Evolutionary conservation across 257 asterid genomes (phyloP).

Genomic region (Galeopsis tetrahit): DNA sequence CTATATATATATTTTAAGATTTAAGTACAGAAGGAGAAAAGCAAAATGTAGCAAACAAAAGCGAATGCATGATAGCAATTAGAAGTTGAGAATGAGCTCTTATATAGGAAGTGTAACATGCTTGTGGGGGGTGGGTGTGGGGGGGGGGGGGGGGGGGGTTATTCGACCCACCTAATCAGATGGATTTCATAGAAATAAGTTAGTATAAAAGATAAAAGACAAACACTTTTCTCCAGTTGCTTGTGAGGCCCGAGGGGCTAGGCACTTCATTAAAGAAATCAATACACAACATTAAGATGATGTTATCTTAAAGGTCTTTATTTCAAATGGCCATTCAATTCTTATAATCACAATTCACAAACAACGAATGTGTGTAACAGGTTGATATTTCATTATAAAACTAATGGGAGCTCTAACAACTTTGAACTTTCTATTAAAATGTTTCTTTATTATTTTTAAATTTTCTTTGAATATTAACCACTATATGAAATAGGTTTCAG

Average conservation of each 20-base stretch:
- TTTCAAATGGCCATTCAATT: slow-evolving; percentile 17
- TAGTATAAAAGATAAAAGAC: neutral
- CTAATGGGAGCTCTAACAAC: slow-evolving; percentile 13
- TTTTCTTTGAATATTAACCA: neutral
- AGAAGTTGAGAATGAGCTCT: neutral
- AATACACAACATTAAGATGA: slow-evolving; percentile 1
- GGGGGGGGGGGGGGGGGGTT: neutral
- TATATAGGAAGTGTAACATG: neutral
- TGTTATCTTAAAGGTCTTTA: neutral
- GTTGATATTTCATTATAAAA: neutral
- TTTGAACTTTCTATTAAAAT: neutral
- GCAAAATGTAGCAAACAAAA: neutral
- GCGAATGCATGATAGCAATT: slow-evolving; percentile 3
- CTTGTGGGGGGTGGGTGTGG: too few relatives aligned
- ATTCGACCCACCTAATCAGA: neutral
- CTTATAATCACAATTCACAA: slow-evolving; percentile 23
- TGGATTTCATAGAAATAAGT: neutral
- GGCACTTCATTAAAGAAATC: slow-evolving; percentile 5
- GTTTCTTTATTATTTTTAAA: neutral
- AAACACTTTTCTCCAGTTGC: slow-evolving; percentile 12
- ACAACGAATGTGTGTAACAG: neutral
- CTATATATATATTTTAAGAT: neutral
- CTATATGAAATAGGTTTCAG: neutral
- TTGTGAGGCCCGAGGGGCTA: neutral
- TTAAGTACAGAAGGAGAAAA: neutral